Percentiles rank a stretch among this genome's conserved stretches.
phyloP scores from a whole-genome alignment of 2,329 filamentous ascomycete genomes.

The Stagonosporopsis rhizophila region DNA sequence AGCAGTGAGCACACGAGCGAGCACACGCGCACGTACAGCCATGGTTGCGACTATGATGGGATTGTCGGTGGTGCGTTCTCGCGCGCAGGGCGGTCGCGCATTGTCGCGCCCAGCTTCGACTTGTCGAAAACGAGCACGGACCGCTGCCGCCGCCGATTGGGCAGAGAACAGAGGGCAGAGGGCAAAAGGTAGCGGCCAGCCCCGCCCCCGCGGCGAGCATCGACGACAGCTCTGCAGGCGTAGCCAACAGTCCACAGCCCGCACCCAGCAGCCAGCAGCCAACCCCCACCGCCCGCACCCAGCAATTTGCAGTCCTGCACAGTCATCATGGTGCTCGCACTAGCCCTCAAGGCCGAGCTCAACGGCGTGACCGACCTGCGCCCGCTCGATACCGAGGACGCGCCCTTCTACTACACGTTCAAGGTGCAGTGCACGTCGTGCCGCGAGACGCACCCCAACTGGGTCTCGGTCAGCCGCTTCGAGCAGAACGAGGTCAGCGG shows the following conservation, averaged over 20 bases:
- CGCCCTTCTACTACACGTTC: slow-evolving; percentile 96
- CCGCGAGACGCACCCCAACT: slow-evolving; percentile 86
- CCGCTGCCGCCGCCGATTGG: slow-evolving; percentile 7
- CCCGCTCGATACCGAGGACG: slow-evolving; percentile 80
- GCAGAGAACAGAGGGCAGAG: background rate
- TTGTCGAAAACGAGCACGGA: slow-evolving; percentile 5
- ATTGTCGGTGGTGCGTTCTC: background rate
- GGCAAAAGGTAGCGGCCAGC: background rate
- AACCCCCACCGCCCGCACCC: background rate
- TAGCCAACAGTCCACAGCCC: background rate
- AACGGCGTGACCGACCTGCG: slow-evolving; percentile 82
- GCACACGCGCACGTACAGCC: slow-evolving; percentile 41
- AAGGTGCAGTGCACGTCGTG: slow-evolving; percentile 98
- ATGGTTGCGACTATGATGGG: slow-evolving; percentile 38
- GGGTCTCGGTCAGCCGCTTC: slow-evolving; percentile 85
- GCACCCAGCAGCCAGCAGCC: background rate
- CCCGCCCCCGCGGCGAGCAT: slow-evolving; percentile 10
- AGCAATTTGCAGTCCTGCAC: background rate
- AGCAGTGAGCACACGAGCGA: slow-evolving; percentile 13
- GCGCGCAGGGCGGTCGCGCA: background rate
- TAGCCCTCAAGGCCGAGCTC: slow-evolving; percentile 49
- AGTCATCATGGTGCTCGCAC: slow-evolving; percentile 44
- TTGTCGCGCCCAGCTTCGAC: slow-evolving; percentile 23
- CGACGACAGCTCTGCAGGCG: background rate
- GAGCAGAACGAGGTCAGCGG: slow-evolving; percentile 90